Conservation (phyloP, 176 grass and related monocot genomes). For the Zoysia pacifica region DNA sequence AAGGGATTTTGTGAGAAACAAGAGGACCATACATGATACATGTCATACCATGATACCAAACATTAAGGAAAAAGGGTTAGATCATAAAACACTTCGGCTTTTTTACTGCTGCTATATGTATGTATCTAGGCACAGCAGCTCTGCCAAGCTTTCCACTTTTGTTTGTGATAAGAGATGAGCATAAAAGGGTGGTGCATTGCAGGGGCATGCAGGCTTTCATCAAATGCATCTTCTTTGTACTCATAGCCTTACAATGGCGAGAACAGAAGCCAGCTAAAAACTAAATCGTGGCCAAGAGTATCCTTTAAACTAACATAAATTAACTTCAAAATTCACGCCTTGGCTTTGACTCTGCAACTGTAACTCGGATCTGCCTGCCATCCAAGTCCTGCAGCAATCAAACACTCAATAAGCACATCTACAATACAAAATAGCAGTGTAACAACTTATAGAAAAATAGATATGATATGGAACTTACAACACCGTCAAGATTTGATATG, state of each 20-base stretch:
- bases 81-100: too few species aligned
- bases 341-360: constrained; percentile 77
- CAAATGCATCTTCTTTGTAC: background rate
- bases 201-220: constrained; percentile 4
- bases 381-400: constrained; percentile 67
- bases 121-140: too few species aligned
- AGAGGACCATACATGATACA: too few species aligned
- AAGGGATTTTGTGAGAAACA: too few species aligned
- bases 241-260: constrained; percentile 2
- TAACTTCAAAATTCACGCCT: constrained; percentile 61
- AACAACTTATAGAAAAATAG: background rate
- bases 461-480: constrained; percentile 54
- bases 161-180: background rate
- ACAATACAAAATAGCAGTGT: background rate
- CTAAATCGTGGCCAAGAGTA: constrained; percentile 23
- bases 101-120: background rate
- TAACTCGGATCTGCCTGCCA: constrained; percentile 83
- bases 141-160: constrained; percentile 25
- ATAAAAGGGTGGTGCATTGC: constrained; percentile 17
- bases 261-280: constrained; percentile 31
- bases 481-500: constrained; percentile 75
- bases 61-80: too few species aligned
- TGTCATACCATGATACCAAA: too few species aligned
- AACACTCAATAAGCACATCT: background rate
- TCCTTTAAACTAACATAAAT: constrained; percentile 24